Evolutionary conservation across 768 basidiomycete genomes (phyloP), one percentile per base, ranked within the genome.

Genomic region (Collybia mongolica): DNA sequence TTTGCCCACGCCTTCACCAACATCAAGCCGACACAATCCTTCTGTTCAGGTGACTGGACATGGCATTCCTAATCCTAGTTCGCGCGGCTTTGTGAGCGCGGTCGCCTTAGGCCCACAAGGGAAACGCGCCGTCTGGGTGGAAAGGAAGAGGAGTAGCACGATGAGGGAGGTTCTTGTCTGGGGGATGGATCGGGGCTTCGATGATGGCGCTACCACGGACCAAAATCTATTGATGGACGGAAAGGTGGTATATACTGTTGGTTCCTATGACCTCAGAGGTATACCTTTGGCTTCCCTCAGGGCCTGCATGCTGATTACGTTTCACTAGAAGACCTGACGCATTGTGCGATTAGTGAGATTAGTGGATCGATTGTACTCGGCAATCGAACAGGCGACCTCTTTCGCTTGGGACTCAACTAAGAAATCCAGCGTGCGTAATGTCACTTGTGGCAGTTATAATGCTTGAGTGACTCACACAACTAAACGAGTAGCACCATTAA

Each of bases 51-150:
- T 6, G 20, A n/a, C 14, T 23, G n/a, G 23, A 5, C 44, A 4
- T 22, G 7, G 19, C 8, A 9, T 22, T 5, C 32, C 20, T 19
- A 36, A 36, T n/a, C 38, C 38, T 9, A 55, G 51, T 35, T 61
- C 71, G 1, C 72, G 72, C 4, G 78, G 77, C 2, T 83, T 82
- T 52, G 68, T 83, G 26, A 79, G 76, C 39, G 58, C 82, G 1
- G 74, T 74, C 54, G 62, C 66, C 1, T 57, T 83, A 2, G 81
- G 82, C 5, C 62, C 70, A 0, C 71, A 77, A 52, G 80, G 76
- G 0, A 73, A 68, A 44, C 72, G 82, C 2, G 82, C 79, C 3
- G 64, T 81, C 4, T 84, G 83, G 82, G 64, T 83, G 5, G 79
- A 82, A 61, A 70, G 81, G 15, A 68, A 67, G 56, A 62, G 74